Percentiles rank a stretch among this genome's conserved stretches.
Conservation (phyloP, 1,284 basidiomycete species). For the Limonomyces culmigenus region DNA sequence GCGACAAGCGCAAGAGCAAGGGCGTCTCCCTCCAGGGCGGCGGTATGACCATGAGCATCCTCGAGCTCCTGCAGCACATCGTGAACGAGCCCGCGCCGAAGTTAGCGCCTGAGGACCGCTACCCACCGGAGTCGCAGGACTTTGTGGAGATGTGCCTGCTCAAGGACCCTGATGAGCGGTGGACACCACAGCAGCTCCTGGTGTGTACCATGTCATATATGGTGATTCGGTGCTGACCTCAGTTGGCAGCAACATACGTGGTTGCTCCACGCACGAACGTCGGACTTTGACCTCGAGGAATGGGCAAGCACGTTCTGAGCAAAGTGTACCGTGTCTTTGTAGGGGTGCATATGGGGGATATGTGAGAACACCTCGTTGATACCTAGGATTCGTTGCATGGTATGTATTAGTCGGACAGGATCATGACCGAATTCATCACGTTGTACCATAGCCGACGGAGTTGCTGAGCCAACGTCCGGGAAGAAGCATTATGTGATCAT, state of each 20-base stretch:
- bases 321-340: no score
- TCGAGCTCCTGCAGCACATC: conserved; percentile 93
- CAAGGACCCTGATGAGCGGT: conserved; percentile 66
- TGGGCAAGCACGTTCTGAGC: conserved; percentile 46
- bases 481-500: no score
- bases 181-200: conserved; percentile 69
- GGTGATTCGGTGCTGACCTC: conserved; percentile 3
- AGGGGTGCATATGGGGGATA: no score
- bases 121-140: conserved; percentile 50
- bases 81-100: conserved; percentile 90
- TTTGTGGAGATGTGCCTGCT: conserved; percentile 75
- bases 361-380: no score
- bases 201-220: conserved; percentile 23
- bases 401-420: no score
- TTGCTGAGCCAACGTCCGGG: no score
- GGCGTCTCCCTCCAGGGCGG: conserved; percentile 73
- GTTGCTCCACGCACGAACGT: conserved; percentile 31
- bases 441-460: no score
- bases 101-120: conserved; percentile 53
- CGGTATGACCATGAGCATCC: conserved; percentile 90
- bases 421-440: no score
- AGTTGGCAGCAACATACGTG: conserved; percentile 34
- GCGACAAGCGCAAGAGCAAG: conserved; percentile 49
- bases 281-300: conserved; percentile 37
- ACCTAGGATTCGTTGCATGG: no score